These are phyloP conservation scores for Syzygium malaccense DNA, from an alignment of 441 rosid species.

Conservation along the genomic window DNA sequence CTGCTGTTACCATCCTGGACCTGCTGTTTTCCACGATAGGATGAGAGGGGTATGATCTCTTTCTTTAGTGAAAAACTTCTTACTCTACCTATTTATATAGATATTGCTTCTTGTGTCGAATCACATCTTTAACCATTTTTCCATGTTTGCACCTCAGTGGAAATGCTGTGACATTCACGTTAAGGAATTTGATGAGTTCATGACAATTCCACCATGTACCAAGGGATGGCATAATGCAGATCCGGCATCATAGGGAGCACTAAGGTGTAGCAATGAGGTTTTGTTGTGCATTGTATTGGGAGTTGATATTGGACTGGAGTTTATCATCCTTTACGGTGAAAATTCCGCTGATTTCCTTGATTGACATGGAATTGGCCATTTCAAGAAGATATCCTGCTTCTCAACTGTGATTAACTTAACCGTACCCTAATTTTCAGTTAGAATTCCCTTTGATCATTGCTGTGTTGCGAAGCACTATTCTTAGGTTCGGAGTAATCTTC, in stretches of 20 bases:
- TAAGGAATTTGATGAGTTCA: slow-evolving; percentile 93
- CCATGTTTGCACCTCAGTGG: slow-evolving; percentile 48
- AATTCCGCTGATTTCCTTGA: not conserved
- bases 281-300: not conserved
- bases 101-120: not conserved
- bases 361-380: not conserved
- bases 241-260: slow-evolving; percentile 12
- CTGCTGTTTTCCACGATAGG: slow-evolving; percentile 87
- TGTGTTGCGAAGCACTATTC: not conserved
- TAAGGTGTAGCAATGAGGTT: not conserved
- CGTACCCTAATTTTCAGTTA: not conserved
- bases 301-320: not conserved
- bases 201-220: slow-evolving; percentile 83
- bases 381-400: not conserved
- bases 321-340: not conserved
- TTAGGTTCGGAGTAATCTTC: not conserved
- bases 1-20: slow-evolving; percentile 91
- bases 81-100: not conserved
- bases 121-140: not conserved
- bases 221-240: slow-evolving; percentile 88
- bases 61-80: not conserved
- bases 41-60: slow-evolving; percentile 54
- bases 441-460: not conserved
- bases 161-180: slow-evolving; percentile 85
- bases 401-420: not conserved